phyloP scores from a whole-genome alignment of 805 yeast species.

The Groenewaldozyma salmanticensis region DNA sequence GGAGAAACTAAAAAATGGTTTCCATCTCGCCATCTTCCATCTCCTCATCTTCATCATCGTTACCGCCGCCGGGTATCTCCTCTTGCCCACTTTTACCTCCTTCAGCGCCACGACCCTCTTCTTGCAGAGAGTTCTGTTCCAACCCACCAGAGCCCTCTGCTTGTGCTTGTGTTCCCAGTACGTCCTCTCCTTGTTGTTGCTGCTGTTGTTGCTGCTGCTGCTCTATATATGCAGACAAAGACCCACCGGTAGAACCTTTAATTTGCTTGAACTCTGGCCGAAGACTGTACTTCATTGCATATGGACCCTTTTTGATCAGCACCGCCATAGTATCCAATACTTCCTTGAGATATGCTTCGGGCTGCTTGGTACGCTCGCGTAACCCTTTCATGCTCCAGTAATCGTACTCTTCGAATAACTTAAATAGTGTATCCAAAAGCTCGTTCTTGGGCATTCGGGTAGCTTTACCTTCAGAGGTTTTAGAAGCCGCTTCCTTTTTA shows the following conservation, averaged over 20 bases:
- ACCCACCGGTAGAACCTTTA: conserved; percentile 32
- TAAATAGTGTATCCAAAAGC: conserved; percentile 76
- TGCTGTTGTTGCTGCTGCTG: conserved; percentile 5
- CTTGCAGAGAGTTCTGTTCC: too few species aligned
- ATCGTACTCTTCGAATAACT: conserved; percentile 86
- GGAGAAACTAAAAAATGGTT: conserved; percentile 10
- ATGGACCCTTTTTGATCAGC: conserved; percentile 89
- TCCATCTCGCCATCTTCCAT: conserved; percentile 16
- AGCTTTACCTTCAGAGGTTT: conserved; percentile 67
- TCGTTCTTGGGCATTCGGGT: conserved; percentile 91
- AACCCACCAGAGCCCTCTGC: not conserved
- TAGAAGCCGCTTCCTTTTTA: conserved; percentile 23
- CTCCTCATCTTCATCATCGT: conserved; percentile 4
- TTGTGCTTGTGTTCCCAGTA: not conserved
- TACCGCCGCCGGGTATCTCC: too few species aligned
- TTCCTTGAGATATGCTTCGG: conserved; percentile 81
- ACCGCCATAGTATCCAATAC: conserved; percentile 83
- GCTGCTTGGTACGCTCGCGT: conserved; percentile 90
- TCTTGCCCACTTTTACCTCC: not conserved
- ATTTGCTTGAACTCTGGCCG: conserved; percentile 82
- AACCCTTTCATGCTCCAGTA: conserved; percentile 95
- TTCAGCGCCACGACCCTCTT: too few species aligned
- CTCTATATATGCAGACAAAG: conserved; percentile 16
- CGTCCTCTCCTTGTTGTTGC: not conserved
- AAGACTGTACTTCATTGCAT: conserved; percentile 82